phyloP scores from a whole-genome alignment of 2,329 filamentous ascomycete genomes.

The Calonectria naviculata region DNA sequence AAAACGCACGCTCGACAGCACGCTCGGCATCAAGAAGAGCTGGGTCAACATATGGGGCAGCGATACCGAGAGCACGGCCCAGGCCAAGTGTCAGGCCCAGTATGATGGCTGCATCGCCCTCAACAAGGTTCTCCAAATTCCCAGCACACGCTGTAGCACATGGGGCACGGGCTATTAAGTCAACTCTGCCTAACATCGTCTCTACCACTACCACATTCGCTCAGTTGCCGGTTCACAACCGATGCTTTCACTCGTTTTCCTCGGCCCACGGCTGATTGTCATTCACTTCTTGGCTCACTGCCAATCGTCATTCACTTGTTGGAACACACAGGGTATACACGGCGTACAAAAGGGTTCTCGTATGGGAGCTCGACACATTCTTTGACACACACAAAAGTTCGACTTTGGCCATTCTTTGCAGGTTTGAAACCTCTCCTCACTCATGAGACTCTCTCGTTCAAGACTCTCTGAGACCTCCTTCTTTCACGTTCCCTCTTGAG shows the following conservation, averaged over 20 bases:
- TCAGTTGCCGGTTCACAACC: neutral
- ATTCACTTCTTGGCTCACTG: neutral
- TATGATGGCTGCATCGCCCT: slow-evolving; percentile 58
- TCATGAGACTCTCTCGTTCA: neutral
- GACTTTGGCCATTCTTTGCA: neutral
- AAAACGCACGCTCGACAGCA: slow-evolving; percentile 34
- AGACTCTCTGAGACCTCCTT: neutral
- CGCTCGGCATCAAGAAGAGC: slow-evolving; percentile 36
- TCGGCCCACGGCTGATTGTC: neutral
- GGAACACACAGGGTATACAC: neutral
- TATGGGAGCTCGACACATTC: neutral
- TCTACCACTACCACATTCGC: neutral
- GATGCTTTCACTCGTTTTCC: neutral
- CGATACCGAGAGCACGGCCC: slow-evolving; percentile 46
- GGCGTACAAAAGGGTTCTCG: neutral
- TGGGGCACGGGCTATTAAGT: slow-evolving; percentile 44
- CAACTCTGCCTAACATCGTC: neutral
- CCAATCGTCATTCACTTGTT: neutral
- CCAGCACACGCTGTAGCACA: slow-evolving; percentile 51
- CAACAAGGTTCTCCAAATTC: slow-evolving; percentile 52
- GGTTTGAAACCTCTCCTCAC: neutral
- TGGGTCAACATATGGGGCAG: slow-evolving; percentile 42
- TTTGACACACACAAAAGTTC: neutral
- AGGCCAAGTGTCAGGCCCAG: slow-evolving; percentile 60
- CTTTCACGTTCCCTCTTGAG: neutral